Evolutionary conservation across 768 basidiomycete genomes (phyloP).

Genomic region (Rubroboletus satanas): DNA sequence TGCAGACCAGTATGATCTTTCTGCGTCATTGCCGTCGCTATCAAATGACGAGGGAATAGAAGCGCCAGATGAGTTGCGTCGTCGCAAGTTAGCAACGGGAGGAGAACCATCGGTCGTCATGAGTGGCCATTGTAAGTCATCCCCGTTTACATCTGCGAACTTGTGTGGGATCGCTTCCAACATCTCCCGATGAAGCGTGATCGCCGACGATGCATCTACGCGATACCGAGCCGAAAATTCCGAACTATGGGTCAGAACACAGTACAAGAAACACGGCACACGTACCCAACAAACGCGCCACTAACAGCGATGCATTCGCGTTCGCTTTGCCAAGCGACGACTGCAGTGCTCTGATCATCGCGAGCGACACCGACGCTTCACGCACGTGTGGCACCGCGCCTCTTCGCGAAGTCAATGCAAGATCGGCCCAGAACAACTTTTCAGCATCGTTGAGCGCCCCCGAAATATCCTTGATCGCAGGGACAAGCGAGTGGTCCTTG

Average conservation of each 20-base stretch:
- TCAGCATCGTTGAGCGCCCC: conserved; percentile 64
- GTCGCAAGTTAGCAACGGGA: conserved; percentile 22
- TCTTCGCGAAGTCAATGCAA: conserved; percentile 49
- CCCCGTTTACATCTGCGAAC: conserved; percentile 42
- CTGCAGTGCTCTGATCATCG: conserved; percentile 70
- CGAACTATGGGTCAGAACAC: not conserved
- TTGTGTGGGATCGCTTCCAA: conserved; percentile 77
- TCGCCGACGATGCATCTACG: conserved; percentile 67
- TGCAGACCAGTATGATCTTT: conserved; percentile 57
- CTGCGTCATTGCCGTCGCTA: conserved; percentile 37
- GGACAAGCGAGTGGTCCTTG: conserved; percentile 34
- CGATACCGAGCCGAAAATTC: not conserved
- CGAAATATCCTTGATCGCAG: conserved; percentile 55
- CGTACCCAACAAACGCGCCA: conserved; percentile 62
- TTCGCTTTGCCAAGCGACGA: conserved; percentile 70
- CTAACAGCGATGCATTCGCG: conserved; percentile 47
- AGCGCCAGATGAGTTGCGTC: conserved; percentile 17
- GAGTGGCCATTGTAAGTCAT: conserved; percentile 77
- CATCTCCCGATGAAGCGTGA: conserved; percentile 84
- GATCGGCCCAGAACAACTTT: conserved; percentile 61
- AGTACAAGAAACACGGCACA: not conserved
- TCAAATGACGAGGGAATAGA: conserved; percentile 19
- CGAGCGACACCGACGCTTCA: conserved; percentile 67
- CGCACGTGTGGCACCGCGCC: conserved; percentile 72
- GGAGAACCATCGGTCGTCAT: conserved; percentile 45